A percentile compares a stretch with the other conserved stretches of the same genome.
Evolutionary conservation across 2,329 filamentous ascomycete species (phyloP).

Genomic region (Xylariaceae sp.): DNA sequence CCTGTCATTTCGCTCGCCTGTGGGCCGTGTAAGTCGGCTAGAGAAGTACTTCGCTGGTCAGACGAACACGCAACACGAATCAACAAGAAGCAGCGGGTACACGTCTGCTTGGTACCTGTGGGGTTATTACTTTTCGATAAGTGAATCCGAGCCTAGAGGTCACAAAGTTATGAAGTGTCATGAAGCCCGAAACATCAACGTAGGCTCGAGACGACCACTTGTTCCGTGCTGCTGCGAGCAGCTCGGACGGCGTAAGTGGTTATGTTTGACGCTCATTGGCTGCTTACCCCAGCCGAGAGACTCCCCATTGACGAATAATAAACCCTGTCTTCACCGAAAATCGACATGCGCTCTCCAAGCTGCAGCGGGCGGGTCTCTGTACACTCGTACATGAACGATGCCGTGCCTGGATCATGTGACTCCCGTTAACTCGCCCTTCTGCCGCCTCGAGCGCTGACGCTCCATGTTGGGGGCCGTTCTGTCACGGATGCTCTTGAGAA

Average conservation of each 20-base stretch:
- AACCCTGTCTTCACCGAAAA: slow-evolving; percentile 26
- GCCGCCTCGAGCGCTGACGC: slow-evolving; percentile 8
- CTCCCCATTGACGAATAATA: slow-evolving; percentile 27
- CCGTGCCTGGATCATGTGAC: slow-evolving; percentile 27
- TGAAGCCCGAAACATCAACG: slow-evolving; percentile 30
- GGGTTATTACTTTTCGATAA: slow-evolving; percentile 30
- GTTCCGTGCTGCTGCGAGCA: slow-evolving; percentile 25
- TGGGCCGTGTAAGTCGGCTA: slow-evolving; percentile 31
- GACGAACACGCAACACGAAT: slow-evolving; percentile 31
- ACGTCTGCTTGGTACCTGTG: slow-evolving; percentile 28
- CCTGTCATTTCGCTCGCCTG: slow-evolving; percentile 27
- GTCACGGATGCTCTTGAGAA: not conserved
- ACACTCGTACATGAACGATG: slow-evolving; percentile 23
- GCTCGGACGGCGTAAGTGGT: slow-evolving; percentile 23
- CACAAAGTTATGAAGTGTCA: slow-evolving; percentile 28
- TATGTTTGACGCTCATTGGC: slow-evolving; percentile 25
- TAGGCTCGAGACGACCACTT: slow-evolving; percentile 28
- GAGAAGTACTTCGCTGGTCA: slow-evolving; percentile 30
- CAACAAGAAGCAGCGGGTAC: slow-evolving; percentile 30
- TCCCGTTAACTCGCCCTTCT: slow-evolving; percentile 16
- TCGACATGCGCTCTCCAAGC: slow-evolving; percentile 20
- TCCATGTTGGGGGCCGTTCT: slow-evolving; percentile 21
- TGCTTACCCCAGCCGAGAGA: slow-evolving; percentile 18
- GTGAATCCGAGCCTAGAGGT: slow-evolving; percentile 27
- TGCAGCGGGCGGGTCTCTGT: slow-evolving; percentile 24